Conservation (phyloP, 208 protist species). For the Acanthamoeba lenticulata region DNA sequence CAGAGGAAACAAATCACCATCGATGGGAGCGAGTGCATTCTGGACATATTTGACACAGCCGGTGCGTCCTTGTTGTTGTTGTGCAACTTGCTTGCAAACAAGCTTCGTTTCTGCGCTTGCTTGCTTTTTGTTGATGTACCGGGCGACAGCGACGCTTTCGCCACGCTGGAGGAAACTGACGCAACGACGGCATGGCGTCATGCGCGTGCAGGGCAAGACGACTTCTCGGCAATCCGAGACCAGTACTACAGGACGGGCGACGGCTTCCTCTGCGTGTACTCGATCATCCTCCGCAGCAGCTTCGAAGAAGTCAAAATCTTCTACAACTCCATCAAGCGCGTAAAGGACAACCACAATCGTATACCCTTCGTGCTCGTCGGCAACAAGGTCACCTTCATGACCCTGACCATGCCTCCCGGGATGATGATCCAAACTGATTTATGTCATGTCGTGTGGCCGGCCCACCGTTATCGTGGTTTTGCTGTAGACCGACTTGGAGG, state of each 20-base stretch:
- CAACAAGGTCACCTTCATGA: conserved; percentile 79
- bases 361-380: conserved; percentile 83
- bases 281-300: conserved; percentile 80
- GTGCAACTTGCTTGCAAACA: no score
- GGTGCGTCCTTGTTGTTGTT: neutral
- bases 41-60: conserved; percentile 45
- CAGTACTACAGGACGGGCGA: conserved; percentile 30
- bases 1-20: conserved; percentile 62
- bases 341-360: conserved; percentile 80
- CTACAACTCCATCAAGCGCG: conserved; percentile 85
- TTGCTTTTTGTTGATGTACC: neutral
- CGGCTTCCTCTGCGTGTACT: conserved; percentile 64
- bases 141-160: no score
- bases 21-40: conserved; percentile 40
- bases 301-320: conserved; percentile 87
- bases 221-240: conserved; percentile 77
- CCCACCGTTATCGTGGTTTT: neutral
- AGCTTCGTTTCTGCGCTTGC: neutral
- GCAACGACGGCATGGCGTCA: no score
- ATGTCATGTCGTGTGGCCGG: no score
- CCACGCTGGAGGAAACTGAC: no score
- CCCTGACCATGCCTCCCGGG: neutral
- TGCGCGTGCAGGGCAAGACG: conserved; percentile 69
- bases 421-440: neutral
- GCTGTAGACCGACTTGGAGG: conserved; percentile 10